Percentiles rank a stretch among this genome's conserved stretches.
Evolutionary conservation across 306 rosid genomes (phyloP).

Genomic region (Cicer judaicum): DNA sequence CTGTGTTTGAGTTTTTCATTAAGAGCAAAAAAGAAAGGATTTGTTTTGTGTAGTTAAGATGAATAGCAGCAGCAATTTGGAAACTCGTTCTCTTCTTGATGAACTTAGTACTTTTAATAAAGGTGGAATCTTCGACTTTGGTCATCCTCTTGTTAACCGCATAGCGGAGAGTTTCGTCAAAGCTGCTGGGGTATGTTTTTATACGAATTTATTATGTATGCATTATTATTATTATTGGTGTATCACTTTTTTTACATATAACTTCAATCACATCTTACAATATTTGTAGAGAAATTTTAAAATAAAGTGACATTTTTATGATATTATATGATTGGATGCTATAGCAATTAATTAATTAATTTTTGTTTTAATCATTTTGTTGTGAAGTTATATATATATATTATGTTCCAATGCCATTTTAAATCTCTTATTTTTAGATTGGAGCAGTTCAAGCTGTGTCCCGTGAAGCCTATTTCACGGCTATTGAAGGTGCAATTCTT

Average conservation of each 20-base stretch:
- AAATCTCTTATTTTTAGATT: conserved; percentile 49
- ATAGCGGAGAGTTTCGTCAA: conserved; percentile 75
- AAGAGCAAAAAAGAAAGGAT: background rate
- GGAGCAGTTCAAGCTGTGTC: conserved; percentile 87
- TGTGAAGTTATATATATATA: background rate
- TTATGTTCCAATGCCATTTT: background rate
- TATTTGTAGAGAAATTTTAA: too few species aligned
- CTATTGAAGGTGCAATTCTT: conserved; percentile 58
- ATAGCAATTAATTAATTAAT: background rate
- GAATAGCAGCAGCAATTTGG: conserved; percentile 50
- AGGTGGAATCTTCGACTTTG: conserved; percentile 68
- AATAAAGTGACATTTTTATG: too few species aligned
- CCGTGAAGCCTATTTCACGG: conserved; percentile 80
- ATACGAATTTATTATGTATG: too few species aligned
- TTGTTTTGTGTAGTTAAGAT: conserved; percentile 15
- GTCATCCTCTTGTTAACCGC: conserved; percentile 96
- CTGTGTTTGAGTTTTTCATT: background rate
- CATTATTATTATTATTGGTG: too few species aligned
- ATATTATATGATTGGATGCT: too few species aligned
- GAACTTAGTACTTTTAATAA: conserved; percentile 67
- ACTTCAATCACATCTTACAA: too few species aligned
- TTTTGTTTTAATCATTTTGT: background rate
- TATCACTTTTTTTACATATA: too few species aligned
- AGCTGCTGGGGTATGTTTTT: conserved; percentile 69
- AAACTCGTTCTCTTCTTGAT: conserved; percentile 57